Evolutionary conservation across 2,329 filamentous ascomycete species (phyloP).

Genomic region (Pyricularia sp.): DNA sequence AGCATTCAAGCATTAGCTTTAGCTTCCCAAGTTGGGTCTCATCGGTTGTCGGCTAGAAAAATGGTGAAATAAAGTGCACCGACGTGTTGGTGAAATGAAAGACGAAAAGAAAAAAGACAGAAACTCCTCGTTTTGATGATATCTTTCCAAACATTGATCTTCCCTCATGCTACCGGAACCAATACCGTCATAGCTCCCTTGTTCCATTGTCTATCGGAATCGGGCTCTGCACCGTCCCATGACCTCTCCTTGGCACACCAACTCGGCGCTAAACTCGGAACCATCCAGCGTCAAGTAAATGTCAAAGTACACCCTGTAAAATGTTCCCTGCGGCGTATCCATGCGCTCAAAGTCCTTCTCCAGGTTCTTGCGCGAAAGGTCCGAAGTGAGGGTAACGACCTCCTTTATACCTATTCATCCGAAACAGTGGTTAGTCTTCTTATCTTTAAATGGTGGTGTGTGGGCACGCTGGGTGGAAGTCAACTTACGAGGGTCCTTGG

Average conservation of each 20-base stretch:
- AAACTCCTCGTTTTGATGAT: neutral
- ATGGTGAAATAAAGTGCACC: neutral
- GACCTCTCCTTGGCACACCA: constrained; percentile 98
- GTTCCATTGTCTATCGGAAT: constrained; percentile 49
- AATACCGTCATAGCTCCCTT: neutral
- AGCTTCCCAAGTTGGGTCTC: neutral
- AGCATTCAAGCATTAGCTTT: neutral
- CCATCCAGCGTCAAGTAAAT: constrained; percentile 92
- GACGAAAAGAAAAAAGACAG: neutral
- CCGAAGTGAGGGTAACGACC: constrained; percentile 93
- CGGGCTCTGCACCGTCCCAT: constrained; percentile 94
- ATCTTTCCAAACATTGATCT: neutral
- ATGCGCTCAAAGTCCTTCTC: constrained; percentile 99
- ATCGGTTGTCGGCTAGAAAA: neutral
- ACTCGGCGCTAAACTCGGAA: constrained; percentile 93
- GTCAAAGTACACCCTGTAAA: constrained; percentile 75
- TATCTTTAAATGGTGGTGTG: neutral
- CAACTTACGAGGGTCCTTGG: constrained; percentile 93
- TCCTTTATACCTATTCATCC: constrained; percentile 79
- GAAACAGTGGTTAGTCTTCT: neutral
- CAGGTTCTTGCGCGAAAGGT: constrained; percentile 93
- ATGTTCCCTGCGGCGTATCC: constrained; percentile 95
- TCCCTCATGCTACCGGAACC: neutral
- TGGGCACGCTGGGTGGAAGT: neutral
- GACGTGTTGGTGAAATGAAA: neutral